A percentile compares a stretch with the other conserved stretches of the same genome.
phyloP scores from a whole-genome alignment of 2,329 filamentous ascomycete genomes.

The Diplodia corticola region DNA sequence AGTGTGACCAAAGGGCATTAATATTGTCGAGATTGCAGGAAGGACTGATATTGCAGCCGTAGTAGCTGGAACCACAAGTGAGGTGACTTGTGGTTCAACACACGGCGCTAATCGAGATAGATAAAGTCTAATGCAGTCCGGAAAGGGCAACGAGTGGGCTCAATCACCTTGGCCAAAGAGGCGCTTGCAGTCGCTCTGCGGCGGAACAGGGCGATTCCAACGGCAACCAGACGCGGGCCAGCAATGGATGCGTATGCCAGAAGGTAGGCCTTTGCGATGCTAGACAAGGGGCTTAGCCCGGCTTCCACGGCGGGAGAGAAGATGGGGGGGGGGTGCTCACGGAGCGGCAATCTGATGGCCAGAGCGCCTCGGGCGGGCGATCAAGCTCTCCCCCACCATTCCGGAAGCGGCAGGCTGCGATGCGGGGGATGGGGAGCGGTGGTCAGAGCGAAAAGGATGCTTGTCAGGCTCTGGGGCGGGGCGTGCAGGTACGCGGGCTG shows the following conservation, averaged over 20 bases:
- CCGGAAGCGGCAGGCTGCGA: conserved; percentile 5
- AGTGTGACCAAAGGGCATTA: background rate
- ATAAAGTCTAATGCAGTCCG: background rate
- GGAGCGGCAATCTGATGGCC: background rate
- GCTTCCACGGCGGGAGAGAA: background rate
- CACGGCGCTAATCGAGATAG: conserved; percentile 7
- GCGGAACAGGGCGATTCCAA: conserved; percentile 23
- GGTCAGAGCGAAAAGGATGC: background rate
- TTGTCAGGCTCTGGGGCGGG: background rate
- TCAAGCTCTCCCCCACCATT: conserved; percentile 8
- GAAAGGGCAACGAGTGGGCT: background rate
- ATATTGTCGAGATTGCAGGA: conserved; percentile 6
- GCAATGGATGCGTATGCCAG: conserved; percentile 46
- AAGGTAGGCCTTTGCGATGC: conserved; percentile 25
- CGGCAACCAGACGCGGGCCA: conserved; percentile 46
- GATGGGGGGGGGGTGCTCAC: background rate
- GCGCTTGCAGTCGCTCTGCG: background rate
- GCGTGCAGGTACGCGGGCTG: conserved; percentile 8
- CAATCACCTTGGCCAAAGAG: conserved; percentile 21
- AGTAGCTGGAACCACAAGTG: background rate
- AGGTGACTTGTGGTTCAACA: conserved; percentile 8
- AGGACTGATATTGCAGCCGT: background rate
- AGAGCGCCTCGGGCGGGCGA: background rate
- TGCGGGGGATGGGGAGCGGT: conserved; percentile 7
- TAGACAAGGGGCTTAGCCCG: background rate